Base-by-base conservation (phyloP, 495 filamentous ascomycete species). In the Neurospora sp. region DNA sequence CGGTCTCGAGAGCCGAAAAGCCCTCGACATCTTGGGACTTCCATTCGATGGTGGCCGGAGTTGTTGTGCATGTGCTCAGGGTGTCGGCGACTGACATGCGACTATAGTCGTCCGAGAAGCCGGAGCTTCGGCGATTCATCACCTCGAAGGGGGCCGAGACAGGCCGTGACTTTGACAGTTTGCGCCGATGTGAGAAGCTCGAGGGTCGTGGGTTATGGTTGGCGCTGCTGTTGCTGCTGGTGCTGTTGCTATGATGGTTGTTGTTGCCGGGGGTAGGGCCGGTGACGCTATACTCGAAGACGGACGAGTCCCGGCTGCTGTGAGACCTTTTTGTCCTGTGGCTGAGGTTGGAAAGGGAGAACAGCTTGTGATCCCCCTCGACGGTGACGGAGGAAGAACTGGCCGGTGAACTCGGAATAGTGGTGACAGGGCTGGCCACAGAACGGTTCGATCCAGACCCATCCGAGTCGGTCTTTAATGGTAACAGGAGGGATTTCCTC, bases 1-100 rank as follows among this genome's bases (percentile, higher is more conserved):
- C 93, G 2, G 91, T 91, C 81, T 97, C 93, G 35, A 96, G 87
- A 75, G 93, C 90, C 4, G 93, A 93, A 81, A 91, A 88, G 20
- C 79, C 80, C 54, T 81, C 76, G 40, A 82, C 77, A 38, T 73
- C 77, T 73, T 92, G 88, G 31, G 76, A 73, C 39, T 66, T 69
- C 81, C 81, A 82, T 60, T 81, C 79, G 62, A 80, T 72, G 3
- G 74, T 72, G 14, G 75, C 74, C 37, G 76, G 71, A 1, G 71
- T 41, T 2, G 73, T 60, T 10, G 39, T 54, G 39, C 62, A 49
- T 11, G 72, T 37, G 71, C 77, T 80, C 37, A 75, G 27, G 31
- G 73, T 76, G 66, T 81, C 76, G 69, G 74, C 7, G 70, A 77
- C 39, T 23, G 80, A 82, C 14, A 76, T 41, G n/a, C 77, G 76